A percentile compares a stretch with the other conserved stretches of the same genome.
Conservation (phyloP, 169 alveolate species). For the Perkinsus marinus region DNA sequence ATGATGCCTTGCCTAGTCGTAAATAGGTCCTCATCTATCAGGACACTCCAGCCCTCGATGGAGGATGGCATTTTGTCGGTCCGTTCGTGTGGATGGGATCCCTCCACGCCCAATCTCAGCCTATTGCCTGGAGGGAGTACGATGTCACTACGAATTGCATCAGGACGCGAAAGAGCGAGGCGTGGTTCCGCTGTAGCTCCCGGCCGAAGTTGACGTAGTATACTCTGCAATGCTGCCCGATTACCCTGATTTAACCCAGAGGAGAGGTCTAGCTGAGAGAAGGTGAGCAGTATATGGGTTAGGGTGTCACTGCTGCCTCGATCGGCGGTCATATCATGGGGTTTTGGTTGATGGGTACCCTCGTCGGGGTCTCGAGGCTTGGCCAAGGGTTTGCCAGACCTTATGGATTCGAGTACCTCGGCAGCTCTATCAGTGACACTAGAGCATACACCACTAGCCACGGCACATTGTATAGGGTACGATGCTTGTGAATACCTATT, state of each 20-base stretch:
- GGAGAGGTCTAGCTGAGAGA: background rate
- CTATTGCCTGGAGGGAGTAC: background rate
- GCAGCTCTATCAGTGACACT: background rate
- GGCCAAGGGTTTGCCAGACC: background rate
- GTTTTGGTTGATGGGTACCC: background rate
- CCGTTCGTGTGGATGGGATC: background rate
- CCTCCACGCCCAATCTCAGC: background rate
- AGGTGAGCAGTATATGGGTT: background rate
- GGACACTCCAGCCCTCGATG: background rate
- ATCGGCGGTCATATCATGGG: background rate
- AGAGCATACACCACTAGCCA: background rate
- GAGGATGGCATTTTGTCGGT: background rate
- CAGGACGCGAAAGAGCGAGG: background rate
- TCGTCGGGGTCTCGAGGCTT: background rate
- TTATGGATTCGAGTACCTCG: background rate
- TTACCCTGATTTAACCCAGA: background rate
- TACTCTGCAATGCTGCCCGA: background rate
- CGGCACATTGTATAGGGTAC: background rate
- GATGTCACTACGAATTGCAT: background rate
- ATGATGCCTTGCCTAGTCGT: background rate
- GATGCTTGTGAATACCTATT: background rate
- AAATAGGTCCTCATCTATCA: background rate
- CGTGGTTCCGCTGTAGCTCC: background rate
- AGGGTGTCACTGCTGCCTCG: background rate
- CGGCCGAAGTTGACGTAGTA: background rate